Conservation (phyloP, 305 asterid genomes). For the Solanum chacoense region DNA sequence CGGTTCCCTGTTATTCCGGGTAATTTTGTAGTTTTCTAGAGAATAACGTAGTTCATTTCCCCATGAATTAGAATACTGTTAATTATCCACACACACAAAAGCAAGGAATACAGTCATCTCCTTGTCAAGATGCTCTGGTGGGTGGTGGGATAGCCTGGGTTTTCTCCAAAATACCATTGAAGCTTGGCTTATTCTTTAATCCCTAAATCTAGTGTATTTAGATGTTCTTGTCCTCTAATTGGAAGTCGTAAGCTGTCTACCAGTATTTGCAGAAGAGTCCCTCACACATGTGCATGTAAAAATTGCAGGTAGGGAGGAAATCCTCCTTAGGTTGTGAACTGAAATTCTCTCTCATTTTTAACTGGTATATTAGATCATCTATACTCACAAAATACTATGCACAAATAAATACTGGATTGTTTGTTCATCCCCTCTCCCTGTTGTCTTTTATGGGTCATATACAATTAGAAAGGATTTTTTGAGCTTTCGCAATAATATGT, state of each 20-base stretch:
- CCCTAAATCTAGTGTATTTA: background rate
- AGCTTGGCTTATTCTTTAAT: no score
- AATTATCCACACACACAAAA: background rate
- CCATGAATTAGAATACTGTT: background rate
- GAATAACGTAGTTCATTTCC: background rate
- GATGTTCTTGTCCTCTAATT: slow-evolving; percentile 1
- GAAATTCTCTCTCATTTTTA: slow-evolving; percentile 46
- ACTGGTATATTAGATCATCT: slow-evolving; percentile 50
- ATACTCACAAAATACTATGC: slow-evolving; percentile 11
- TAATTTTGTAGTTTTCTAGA: background rate
- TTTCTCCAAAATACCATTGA: background rate
- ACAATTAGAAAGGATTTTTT: background rate
- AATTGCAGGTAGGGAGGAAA: slow-evolving; percentile 63
- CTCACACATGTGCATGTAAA: slow-evolving; percentile 45
- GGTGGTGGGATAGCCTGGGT: background rate
- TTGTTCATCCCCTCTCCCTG: background rate
- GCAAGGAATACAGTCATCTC: background rate
- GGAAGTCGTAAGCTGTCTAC: slow-evolving; percentile 14
- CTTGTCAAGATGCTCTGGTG: background rate
- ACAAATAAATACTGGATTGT: background rate
- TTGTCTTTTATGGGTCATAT: background rate
- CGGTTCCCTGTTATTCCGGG: background rate
- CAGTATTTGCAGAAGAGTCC: slow-evolving; percentile 20
- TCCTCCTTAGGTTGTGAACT: slow-evolving; percentile 50
- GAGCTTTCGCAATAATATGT: slow-evolving; percentile 2